These are phyloP conservation scores for Sordariomycetes sp. DNA, from an alignment of 2,329 filamentous ascomycete genomes.

Conservation along the genomic window DNA sequence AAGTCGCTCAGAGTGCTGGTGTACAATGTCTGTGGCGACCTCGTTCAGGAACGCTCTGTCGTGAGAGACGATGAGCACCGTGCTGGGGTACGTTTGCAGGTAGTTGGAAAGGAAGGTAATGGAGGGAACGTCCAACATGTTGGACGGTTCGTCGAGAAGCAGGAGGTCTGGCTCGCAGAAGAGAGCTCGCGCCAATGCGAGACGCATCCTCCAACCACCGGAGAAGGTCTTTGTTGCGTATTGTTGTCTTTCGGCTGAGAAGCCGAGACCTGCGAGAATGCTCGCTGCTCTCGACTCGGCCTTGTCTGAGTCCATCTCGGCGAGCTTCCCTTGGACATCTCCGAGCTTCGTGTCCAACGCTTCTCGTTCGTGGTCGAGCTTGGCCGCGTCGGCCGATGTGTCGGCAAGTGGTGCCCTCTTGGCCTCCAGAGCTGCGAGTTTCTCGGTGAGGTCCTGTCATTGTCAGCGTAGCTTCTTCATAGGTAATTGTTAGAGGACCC, in stretches of 20 bases:
- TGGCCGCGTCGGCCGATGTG: constrained; percentile 80
- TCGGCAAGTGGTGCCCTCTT: constrained; percentile 77
- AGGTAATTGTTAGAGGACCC: constrained; percentile 20
- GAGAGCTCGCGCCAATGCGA: constrained; percentile 86
- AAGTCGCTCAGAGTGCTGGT: constrained; percentile 92
- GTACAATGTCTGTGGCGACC: constrained; percentile 97
- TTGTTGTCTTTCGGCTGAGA: constrained; percentile 87
- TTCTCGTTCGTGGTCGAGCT: constrained; percentile 79
- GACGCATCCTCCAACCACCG: constrained; percentile 98
- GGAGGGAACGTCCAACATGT: constrained; percentile 99
- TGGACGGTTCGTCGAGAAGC: constrained; percentile 96
- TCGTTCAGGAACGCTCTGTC: constrained; percentile 98
- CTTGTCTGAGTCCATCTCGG: constrained; percentile 99
- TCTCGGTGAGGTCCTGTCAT: constrained; percentile 60
- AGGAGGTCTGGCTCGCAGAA: constrained; percentile 97
- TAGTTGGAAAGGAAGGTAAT: constrained; percentile 98
- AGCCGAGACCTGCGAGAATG: constrained; percentile 93
- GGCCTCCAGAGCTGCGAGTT: constrained; percentile 67
- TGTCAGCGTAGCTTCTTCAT: constrained; percentile 1
- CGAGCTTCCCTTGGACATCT: constrained; percentile 83
- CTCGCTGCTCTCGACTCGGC: constrained; percentile 91
- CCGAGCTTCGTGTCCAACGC: constrained; percentile 83
- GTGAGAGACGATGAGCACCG: constrained; percentile 93
- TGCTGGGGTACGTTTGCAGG: constrained; percentile 87
- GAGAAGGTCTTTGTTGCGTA: constrained; percentile 96